Base-by-base conservation (phyloP, 345 rosid genomes). In the Durio zibethinus region DNA sequence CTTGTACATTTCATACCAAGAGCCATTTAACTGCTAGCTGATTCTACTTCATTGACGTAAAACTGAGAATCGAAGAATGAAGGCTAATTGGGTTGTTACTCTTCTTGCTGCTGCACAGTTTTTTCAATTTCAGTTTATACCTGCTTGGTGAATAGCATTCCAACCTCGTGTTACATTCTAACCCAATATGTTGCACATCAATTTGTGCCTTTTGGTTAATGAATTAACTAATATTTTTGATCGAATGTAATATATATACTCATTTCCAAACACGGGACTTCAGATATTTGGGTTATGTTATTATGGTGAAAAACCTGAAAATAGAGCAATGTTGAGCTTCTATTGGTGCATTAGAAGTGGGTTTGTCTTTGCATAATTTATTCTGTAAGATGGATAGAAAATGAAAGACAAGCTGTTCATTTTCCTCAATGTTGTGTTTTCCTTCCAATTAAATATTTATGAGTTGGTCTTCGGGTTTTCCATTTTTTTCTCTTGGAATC, bases 1-100 rank as follows among this genome's bases (percentile, higher is more conserved):
- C 63, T 12, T 83, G 87, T 83, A 84, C 70, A 78, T 77, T 62
- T 71, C 59, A 82, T 68, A 74, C 81, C 21, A 38, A 77, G 86
- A 54, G 86, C 77, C 43, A 65, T 80, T 68, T 77, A 72, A 80
- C 83, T 50, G 50, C 65, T 43, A 63, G 69, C 76, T 76, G 77
- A 82, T 80, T 82, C 77, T 56, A 78, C 79, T 69, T 35, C 48
- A 60, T 74, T 60, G 66, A 74, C n/a, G n/a, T n/a, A n/a, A n/a
- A n/a, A n/a, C 54, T 27, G 56, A 60, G 15, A 61, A 31, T 20
- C 43, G 72, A 25, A 68, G 1, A 9, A 4, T 20, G 78, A 75
- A 62, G 60, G 42, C 77, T 75, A 75, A 60, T 62, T 47, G 40
- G 68, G 78, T 50, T 62, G 66, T 75, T 27, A 35, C 62, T 38